Conservation (phyloP, 768 basidiomycete species). For the Thelephora aurantiotincta region DNA sequence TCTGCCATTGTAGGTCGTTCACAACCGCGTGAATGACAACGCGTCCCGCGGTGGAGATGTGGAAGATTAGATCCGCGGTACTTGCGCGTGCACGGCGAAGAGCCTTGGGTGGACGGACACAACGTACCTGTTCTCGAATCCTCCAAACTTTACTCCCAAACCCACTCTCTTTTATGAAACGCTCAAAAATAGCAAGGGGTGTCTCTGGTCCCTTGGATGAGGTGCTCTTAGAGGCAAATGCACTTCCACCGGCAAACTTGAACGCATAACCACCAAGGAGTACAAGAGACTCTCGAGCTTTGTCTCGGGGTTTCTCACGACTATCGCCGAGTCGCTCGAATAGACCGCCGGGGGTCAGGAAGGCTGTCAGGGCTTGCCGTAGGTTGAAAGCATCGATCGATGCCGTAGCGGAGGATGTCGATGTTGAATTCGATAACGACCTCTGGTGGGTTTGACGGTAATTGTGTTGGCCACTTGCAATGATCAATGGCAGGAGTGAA, state of each 20-base stretch:
- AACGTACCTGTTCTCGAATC: conserved; percentile 71
- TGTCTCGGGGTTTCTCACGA: conserved; percentile 55
- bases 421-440: conserved; percentile 29
- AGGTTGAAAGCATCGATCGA: conserved; percentile 42
- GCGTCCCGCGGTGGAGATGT: conserved; percentile 17
- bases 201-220: conserved; percentile 54
- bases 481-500: conserved; percentile 47
- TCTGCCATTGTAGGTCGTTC: not conserved
- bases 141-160: conserved; percentile 75
- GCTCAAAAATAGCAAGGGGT: conserved; percentile 57
- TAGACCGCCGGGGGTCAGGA: conserved; percentile 64
- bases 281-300: conserved; percentile 66
- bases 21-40: not conserved
- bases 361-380: conserved; percentile 51
- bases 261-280: conserved; percentile 62
- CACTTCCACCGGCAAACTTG: conserved; percentile 24
- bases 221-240: conserved; percentile 26
- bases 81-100: not conserved
- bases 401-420: conserved; percentile 32
- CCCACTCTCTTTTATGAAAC: conserved; percentile 55
- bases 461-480: conserved; percentile 22
- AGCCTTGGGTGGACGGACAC: not conserved
- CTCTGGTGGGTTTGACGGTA: conserved; percentile 10
- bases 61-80: too few relatives aligned
- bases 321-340: conserved; percentile 73